Base-by-base conservation (phyloP, 805 yeast genomes). In the Ogataea methanolica region DNA sequence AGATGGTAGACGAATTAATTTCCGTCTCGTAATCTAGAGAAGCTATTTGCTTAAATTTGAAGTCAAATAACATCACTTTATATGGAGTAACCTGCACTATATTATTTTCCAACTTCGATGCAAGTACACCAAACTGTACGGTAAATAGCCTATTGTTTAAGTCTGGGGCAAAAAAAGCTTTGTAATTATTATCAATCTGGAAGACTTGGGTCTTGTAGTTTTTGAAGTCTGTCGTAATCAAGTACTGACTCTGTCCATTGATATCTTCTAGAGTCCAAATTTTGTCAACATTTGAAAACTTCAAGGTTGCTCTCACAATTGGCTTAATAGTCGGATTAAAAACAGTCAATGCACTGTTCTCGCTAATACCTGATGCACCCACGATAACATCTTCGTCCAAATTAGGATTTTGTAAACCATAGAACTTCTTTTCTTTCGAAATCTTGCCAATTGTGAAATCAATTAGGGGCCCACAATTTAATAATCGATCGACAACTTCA, bases 1-100 rank as follows among this genome's bases (percentile, higher is more conserved):
- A 70, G 21, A 84, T 72, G 4, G 77, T 75, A 39, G 87, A 84
- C 58, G 79, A 79, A 39, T 83, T 74, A 14, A 86, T 80, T 56
- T 83, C 88, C 43, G 75, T 78, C 44, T 81, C 83, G 43, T 74
- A 73, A 15, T 74, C 74, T 36, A 81, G 66, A 2, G 80, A 73
- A 7, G 76, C 69, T 9, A 78, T 56, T 46, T 74, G 72, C 47
- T 76, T 76, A 62, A 88, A 84, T 42, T 75, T 74, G 47, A 79
- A 72, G 56, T 83, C 82, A 62, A 80, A 88, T 2, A 88, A 60
- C 31, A 76, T 73, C 31, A 89, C 74, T 44, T 79, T 81, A 36
- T 78, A 76, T 0, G 85, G 79, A 1, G 94, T 83, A 2, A 88
- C 80, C 61, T 90, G 97, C 16, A 89, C 76, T 35, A 88, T 80